phyloP scores from a whole-genome alignment of 1,284 basidiomycete species.

The Gomphus sp. region DNA sequence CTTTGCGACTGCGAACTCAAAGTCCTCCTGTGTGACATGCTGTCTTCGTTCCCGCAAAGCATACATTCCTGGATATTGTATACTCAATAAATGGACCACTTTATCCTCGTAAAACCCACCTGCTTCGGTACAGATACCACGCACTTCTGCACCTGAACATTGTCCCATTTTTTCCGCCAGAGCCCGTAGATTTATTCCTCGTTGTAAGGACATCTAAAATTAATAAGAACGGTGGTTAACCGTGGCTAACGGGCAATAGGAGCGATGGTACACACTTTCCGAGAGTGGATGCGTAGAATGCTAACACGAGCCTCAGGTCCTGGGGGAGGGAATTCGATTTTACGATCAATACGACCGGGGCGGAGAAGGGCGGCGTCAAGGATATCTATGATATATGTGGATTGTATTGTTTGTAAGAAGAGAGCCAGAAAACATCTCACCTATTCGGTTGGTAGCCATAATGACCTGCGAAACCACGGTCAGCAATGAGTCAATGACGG shows the following conservation, averaged over 20 bases:
- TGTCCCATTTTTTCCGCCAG: constrained; percentile 99
- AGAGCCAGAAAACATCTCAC: constrained; percentile 26
- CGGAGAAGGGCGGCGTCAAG: constrained; percentile 91
- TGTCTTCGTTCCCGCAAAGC: constrained; percentile 91
- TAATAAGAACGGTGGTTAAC: constrained; percentile 36
- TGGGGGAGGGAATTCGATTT: constrained; percentile 98
- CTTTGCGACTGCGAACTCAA: constrained; percentile 97
- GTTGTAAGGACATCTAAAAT: constrained; percentile 88
- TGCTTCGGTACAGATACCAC: constrained; percentile 98
- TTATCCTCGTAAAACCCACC: constrained; percentile 35
- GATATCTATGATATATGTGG: constrained; percentile 55
- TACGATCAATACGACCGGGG: constrained; percentile 95
- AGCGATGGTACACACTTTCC: constrained; percentile 72
- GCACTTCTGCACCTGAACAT: constrained; percentile 95
- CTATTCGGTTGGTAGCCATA: constrained; percentile 98
- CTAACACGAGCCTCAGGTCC: constrained; percentile 96
- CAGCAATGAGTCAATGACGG: background rate
- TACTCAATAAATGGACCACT: background rate
- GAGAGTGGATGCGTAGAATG: constrained; percentile 93
- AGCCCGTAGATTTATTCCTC: constrained; percentile 92
- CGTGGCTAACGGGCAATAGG: constrained; percentile 84
- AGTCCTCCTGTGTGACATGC: constrained; percentile 97
- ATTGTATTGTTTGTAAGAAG: background rate
- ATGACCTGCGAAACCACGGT: constrained; percentile 47
- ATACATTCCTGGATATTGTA: constrained; percentile 71